A percentile compares a stretch with the other conserved stretches of the same genome.
These are phyloP conservation scores for Pythium aphanidermatum DNA, from an alignment of 352 stramenopile genomes.

Conservation along the genomic window DNA sequence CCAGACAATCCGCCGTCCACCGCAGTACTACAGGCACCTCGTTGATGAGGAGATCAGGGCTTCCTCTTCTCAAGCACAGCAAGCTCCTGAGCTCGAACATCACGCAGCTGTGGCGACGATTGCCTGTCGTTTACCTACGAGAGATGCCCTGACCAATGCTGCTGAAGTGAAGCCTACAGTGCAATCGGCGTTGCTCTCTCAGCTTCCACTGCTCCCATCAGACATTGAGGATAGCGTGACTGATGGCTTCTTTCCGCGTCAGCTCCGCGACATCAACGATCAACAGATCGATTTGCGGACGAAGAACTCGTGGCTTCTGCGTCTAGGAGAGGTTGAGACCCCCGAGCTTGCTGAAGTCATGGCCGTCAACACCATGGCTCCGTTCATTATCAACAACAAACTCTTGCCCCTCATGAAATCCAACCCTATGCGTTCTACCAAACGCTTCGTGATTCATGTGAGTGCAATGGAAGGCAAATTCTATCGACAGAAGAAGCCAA, in stretches of 20 bases:
- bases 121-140: too few species aligned
- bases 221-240: slow-evolving; percentile 50
- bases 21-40: slow-evolving; percentile 91
- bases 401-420: slow-evolving; percentile 66
- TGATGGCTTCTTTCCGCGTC: slow-evolving; percentile 41
- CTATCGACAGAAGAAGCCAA: slow-evolving; percentile 95
- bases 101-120: not conserved
- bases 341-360: slow-evolving; percentile 85
- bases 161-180: not conserved
- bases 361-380: slow-evolving; percentile 93
- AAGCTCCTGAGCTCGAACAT: slow-evolving; percentile 4
- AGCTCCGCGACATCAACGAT: slow-evolving; percentile 90
- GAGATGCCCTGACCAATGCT: not conserved
- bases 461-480: slow-evolving; percentile 98
- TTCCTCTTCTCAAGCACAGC: slow-evolving; percentile 50
- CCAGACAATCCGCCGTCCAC: slow-evolving; percentile 92
- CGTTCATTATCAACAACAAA: slow-evolving; percentile 95
- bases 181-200: slow-evolving; percentile 45
- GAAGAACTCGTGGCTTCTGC: slow-evolving; percentile 93
- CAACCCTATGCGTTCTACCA: not conserved
- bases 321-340: slow-evolving; percentile 90
- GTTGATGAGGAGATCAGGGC: slow-evolving; percentile 60
- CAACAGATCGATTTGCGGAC: slow-evolving; percentile 93
- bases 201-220: slow-evolving; percentile 62
- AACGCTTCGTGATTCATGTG: slow-evolving; percentile 94